Percentiles rank a stretch among this genome's conserved stretches.
Evolutionary conservation across 1,284 basidiomycete species (phyloP).

Genomic region (Earliella scabrosa): DNA sequence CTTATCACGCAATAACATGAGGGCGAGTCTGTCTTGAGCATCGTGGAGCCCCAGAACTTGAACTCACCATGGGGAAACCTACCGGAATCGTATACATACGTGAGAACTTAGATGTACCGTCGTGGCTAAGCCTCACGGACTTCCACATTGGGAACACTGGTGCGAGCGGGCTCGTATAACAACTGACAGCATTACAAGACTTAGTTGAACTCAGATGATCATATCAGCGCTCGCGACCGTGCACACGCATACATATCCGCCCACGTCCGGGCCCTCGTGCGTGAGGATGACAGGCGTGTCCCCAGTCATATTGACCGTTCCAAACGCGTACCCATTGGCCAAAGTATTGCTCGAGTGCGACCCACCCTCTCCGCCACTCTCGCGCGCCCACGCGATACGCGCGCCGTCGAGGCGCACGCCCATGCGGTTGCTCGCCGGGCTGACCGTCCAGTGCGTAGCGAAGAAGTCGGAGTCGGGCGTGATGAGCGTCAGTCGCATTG

Average conservation of each 20-base stretch:
- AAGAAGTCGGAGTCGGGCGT: conserved; percentile 51
- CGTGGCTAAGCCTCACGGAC: no score
- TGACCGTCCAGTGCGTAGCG: conserved; percentile 53
- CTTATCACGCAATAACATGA: no score
- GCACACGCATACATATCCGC: conserved; percentile 61
- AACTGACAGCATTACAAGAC: no score
- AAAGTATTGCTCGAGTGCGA: conserved; percentile 75
- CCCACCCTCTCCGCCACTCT: conserved; percentile 71
- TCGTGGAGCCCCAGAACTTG: no score
- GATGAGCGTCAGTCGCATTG: conserved; percentile 64
- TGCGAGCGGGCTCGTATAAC: no score
- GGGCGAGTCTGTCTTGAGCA: no score
- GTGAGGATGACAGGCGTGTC: conserved; percentile 74
- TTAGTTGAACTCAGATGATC: no score
- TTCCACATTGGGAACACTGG: no score
- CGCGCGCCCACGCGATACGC: conserved; percentile 62
- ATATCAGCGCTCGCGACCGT: conserved; percentile 60
- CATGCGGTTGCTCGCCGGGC: conserved; percentile 63
- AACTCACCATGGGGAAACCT: no score
- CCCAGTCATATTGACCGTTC: conserved; percentile 69
- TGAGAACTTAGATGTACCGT: no score
- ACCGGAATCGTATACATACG: no score
- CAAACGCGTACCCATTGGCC: conserved; percentile 68
- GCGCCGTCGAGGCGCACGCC: conserved; percentile 54
- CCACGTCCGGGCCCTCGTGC: conserved; percentile 69